Evolutionary conservation across 768 basidiomycete species (phyloP).

Genomic region (Rhodotorula taiwanensis): DNA sequence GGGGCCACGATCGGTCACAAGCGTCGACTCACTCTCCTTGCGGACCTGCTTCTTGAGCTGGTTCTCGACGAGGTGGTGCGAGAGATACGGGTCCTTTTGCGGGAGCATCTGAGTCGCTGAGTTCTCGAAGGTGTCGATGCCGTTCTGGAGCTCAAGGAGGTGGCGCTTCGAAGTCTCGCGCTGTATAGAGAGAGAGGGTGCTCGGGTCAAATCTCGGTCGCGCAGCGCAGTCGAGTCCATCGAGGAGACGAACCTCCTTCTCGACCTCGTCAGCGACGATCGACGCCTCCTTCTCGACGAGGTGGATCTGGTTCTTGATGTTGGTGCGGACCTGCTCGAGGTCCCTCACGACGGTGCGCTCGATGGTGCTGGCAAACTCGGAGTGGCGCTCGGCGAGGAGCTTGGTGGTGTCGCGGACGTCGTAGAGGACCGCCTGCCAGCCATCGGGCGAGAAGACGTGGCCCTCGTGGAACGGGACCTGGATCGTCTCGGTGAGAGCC

Average conservation of each 20-base stretch:
- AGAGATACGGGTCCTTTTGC: conserved; percentile 36
- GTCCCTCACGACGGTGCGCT: conserved; percentile 27
- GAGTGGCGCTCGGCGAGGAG: conserved; percentile 34
- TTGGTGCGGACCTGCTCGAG: conserved; percentile 29
- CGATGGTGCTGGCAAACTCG: conserved; percentile 26
- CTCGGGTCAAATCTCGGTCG: no score
- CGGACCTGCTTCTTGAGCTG: conserved; percentile 52
- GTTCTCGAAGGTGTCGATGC: conserved; percentile 38
- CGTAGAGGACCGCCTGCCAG: conserved; percentile 47
- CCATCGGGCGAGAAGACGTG: conserved; percentile 36
- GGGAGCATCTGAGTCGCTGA: conserved; percentile 27
- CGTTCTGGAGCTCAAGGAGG: conserved; percentile 30
- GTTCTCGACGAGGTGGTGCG: conserved; percentile 41
- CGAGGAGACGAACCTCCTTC: conserved; percentile 21
- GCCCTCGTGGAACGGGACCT: conserved; percentile 39
- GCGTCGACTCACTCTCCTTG: conserved; percentile 28
- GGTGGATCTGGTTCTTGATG: conserved; percentile 46
- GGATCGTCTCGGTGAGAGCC: conserved; percentile 33
- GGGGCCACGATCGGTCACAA: no score
- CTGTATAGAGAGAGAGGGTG: conserved; percentile 1
- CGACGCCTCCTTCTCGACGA: conserved; percentile 50
- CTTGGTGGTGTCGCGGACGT: conserved; percentile 35
- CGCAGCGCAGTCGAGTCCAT: no score
- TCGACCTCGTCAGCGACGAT: conserved; percentile 28
- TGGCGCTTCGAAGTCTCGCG: conserved; percentile 19